phyloP scores from a whole-genome alignment of 768 basidiomycete genomes.

The Hygrophoropsis aurantiaca region DNA sequence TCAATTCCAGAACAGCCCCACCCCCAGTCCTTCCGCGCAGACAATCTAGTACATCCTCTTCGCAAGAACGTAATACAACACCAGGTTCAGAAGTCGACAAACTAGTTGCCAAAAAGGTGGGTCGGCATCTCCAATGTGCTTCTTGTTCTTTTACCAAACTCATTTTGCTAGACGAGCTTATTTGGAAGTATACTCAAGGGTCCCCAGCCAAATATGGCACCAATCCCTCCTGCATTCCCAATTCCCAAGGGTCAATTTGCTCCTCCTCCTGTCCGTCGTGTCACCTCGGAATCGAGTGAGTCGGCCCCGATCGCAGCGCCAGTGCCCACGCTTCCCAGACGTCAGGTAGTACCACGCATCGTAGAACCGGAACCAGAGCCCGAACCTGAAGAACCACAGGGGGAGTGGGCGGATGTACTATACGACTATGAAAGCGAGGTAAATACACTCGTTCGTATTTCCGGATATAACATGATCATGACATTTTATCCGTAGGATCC shows the following conservation, averaged over 20 bases:
- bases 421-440: constrained; percentile 76
- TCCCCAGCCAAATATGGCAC: constrained; percentile 43
- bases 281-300: constrained; percentile 26
- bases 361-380: constrained; percentile 30
- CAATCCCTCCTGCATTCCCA: constrained; percentile 38
- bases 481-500: constrained; percentile 49
- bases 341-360: too few species aligned
- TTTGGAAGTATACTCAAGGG: constrained; percentile 20
- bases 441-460: constrained; percentile 1
- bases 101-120: constrained; percentile 26
- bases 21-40: constrained; percentile 17
- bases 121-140: constrained; percentile 21
- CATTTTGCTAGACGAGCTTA: constrained; percentile 14
- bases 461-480: not conserved
- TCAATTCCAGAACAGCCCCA: not conserved
- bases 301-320: constrained; percentile 10
- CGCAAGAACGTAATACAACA: constrained; percentile 8
- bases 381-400: constrained; percentile 39
- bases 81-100: constrained; percentile 24
- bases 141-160: constrained; percentile 7
- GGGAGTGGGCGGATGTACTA: constrained; percentile 77
- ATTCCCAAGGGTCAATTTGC: constrained; percentile 45
- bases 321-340: not conserved
- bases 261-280: constrained; percentile 53
- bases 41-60: constrained; percentile 26